Evolutionary conservation across 2,329 filamentous ascomycete species (phyloP).

Genomic region (Alternaria sp.): DNA sequence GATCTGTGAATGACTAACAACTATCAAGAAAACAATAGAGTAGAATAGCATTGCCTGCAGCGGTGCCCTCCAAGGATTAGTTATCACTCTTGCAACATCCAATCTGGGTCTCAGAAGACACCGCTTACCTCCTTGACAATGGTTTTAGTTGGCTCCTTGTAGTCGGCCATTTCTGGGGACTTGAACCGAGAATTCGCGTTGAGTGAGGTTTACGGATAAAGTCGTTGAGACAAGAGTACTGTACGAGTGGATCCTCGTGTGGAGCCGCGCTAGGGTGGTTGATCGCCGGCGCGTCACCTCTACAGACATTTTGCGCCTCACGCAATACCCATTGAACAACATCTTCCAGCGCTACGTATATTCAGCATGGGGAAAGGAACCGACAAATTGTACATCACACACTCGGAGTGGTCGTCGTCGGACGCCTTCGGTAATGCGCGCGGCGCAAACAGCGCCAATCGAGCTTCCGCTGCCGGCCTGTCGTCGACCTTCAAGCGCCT

Average conservation of each 20-base stretch:
- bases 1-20: background rate
- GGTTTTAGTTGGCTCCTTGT: too few relatives aligned
- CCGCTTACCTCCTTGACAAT: too few relatives aligned
- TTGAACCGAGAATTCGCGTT: background rate
- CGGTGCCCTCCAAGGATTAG: too few relatives aligned
- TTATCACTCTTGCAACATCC: too few relatives aligned
- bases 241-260: background rate
- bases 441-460: slow-evolving; percentile 69
- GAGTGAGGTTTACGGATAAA: background rate
- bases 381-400: slow-evolving; percentile 74
- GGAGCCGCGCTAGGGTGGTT: slow-evolving; percentile 7
- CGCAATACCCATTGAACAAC: background rate
- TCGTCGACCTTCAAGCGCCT: slow-evolving; percentile 80
- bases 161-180: background rate
- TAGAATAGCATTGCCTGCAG: too few relatives aligned
- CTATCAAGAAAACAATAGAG: too few relatives aligned
- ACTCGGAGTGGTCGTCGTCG: slow-evolving; percentile 94
- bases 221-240: background rate
- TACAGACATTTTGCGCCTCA: slow-evolving; percentile 11
- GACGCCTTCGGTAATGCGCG: slow-evolving; percentile 88
- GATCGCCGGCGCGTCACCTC: slow-evolving; percentile 16
- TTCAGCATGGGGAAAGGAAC: slow-evolving; percentile 51
- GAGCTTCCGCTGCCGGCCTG: slow-evolving; percentile 59
- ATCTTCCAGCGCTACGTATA: background rate
- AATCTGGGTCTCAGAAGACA: too few relatives aligned